Evolutionary conservation across 2,329 filamentous ascomycete genomes (phyloP).

Genomic region (Arthrobotrys conoides): DNA sequence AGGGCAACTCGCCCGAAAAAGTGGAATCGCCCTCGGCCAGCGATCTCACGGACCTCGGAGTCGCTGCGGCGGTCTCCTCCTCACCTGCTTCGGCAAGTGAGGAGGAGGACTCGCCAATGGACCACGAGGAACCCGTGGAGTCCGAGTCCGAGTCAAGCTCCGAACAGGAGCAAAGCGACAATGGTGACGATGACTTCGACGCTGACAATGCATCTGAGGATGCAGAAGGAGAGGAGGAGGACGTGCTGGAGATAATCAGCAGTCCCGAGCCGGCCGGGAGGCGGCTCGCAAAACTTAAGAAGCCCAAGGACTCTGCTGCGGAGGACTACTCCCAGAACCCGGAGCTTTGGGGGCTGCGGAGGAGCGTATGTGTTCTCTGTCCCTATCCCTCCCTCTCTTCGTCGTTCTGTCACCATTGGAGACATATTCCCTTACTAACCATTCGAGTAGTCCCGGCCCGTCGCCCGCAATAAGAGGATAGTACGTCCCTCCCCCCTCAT

Average conservation of each 20-base stretch:
- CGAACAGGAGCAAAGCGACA: slow-evolving; percentile 76
- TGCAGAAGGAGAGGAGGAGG: slow-evolving; percentile 84
- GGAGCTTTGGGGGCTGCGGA: slow-evolving; percentile 91
- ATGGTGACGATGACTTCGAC: slow-evolving; percentile 78
- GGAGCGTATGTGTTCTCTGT: slow-evolving; percentile 78
- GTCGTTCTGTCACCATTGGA: neutral
- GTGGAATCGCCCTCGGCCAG: slow-evolving; percentile 47
- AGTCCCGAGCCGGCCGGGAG: slow-evolving; percentile 54
- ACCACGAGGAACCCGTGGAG: slow-evolving; percentile 56
- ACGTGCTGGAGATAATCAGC: slow-evolving; percentile 76
- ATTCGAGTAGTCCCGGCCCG: slow-evolving; percentile 69
- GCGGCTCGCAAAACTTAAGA: slow-evolving; percentile 47
- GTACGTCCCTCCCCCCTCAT: slow-evolving; percentile 44
- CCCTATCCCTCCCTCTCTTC: neutral
- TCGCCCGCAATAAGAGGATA: slow-evolving; percentile 68
- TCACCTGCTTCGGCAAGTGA: slow-evolving; percentile 36
- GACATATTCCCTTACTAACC: slow-evolving; percentile 22
- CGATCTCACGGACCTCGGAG: slow-evolving; percentile 57
- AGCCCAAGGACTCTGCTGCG: slow-evolving; percentile 47
- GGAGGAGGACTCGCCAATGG: slow-evolving; percentile 42
- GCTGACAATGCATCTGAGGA: slow-evolving; percentile 76
- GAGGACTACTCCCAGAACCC: slow-evolving; percentile 74
- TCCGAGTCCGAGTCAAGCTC: slow-evolving; percentile 58
- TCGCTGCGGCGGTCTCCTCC: slow-evolving; percentile 41
- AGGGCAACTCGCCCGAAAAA: slow-evolving; percentile 58